Conservation (phyloP, 371 early-diverging fungal species). For the Mucor velutinosus region DNA sequence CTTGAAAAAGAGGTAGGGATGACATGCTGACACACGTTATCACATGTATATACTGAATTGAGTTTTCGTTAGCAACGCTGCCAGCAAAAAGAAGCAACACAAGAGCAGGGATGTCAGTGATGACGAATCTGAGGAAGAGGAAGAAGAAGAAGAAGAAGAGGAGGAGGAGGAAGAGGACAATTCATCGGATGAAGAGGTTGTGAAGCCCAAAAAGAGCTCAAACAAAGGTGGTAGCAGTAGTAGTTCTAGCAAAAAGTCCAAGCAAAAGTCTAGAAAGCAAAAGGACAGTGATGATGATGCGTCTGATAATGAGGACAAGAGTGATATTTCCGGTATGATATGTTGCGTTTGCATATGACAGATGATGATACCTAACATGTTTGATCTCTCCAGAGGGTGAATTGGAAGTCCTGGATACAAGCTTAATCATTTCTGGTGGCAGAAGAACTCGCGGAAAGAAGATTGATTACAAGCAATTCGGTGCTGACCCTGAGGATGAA, state of each 20-base stretch:
- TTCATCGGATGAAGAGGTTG: constrained; percentile 21
- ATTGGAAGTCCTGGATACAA: constrained; percentile 62
- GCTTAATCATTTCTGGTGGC: constrained; percentile 62
- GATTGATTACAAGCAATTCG: constrained; percentile 72
- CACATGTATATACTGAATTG: neutral
- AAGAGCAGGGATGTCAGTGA: neutral
- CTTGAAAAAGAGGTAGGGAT: constrained; percentile 1
- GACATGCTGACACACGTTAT: neutral
- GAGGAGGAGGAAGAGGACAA: constrained; percentile 13
- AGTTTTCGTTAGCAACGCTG: neutral
- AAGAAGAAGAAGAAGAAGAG: constrained; percentile 16
- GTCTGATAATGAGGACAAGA: constrained; percentile 10
- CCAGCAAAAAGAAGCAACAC: neutral
- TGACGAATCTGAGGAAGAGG: constrained; percentile 8
- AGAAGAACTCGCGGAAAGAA: constrained; percentile 74
- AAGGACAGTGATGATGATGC: constrained; percentile 15
- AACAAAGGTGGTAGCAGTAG: neutral
- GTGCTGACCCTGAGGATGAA: constrained; percentile 63
- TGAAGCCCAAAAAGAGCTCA: constrained; percentile 2
- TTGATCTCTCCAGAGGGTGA: constrained; percentile 51
- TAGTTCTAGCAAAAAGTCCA: neutral
- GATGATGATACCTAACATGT: neutral
- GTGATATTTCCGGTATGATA: constrained; percentile 11
- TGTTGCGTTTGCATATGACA: neutral
- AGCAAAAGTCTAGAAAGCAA: constrained; percentile 1